Base-by-base conservation (phyloP, 2,329 filamentous ascomycete genomes). In the Bertia moriformis region DNA sequence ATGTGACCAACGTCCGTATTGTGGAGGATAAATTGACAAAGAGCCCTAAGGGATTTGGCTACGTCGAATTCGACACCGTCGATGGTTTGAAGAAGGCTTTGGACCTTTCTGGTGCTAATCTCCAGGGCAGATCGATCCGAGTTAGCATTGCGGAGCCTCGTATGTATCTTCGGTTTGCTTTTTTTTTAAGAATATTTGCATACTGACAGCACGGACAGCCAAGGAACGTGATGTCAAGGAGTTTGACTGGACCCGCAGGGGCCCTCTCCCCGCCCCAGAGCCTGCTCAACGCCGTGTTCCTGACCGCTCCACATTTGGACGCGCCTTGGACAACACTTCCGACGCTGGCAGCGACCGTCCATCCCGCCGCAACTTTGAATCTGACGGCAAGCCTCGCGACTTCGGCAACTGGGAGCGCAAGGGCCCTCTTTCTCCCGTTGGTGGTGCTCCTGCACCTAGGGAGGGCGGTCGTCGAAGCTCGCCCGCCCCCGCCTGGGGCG, bases 211-310 rank as follows among this genome's bases (percentile, higher is more conserved):
- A 7, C 17, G 7, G n/a, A 35, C 15, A 35, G 32, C 32, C 32
- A 35, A 35, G 32, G 32, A 35, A 18, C 32, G 32, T 18, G 32
- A 35, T 35, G 10, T 35, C 32, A 29, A 29, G 24, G 24, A 29
- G 24, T n/a, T 29, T 29, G 32, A 35, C 32, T 35, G 32, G 32
- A 35, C 32, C 15, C 32, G 32, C 32, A 10, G 15, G 10, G 32
- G 32, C 10, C 32, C 32, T 18, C 32, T 35, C 7, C 32, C 32
- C 15, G 32, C 10, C 15, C 32, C 32, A 7, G 24, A 29, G 10
- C 32, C 12, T 7, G 12, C 10, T 12, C 32, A 7, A 7, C 32
- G 32, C 17, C 32, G 10, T 35, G 10, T 17, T 7, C 32, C 32
- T 7, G 32, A 35, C 32, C 32, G 32, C 15, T 10, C 32, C 12